Evolutionary conservation across 2,329 filamentous ascomycete genomes (phyloP).

Genomic region (Uncinocarpus reesii): DNA sequence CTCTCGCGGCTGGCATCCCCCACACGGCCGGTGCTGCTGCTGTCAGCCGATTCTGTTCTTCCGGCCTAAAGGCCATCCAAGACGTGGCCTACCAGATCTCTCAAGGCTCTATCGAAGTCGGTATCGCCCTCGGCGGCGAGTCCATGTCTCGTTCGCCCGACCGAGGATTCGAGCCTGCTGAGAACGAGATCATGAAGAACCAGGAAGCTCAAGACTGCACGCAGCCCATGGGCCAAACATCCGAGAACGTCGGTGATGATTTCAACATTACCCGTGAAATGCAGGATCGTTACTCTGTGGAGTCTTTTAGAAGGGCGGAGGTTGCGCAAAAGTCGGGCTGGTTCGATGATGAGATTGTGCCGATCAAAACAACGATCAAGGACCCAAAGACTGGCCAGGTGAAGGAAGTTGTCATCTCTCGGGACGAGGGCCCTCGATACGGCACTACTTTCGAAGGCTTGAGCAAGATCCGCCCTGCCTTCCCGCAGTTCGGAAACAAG

Average conservation of each 20-base stretch:
- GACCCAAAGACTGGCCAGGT: constrained; percentile 69
- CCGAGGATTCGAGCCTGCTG: constrained; percentile 59
- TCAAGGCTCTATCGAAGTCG: constrained; percentile 70
- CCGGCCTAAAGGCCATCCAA: constrained; percentile 86
- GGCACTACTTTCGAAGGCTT: constrained; percentile 79
- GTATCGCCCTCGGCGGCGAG: constrained; percentile 80
- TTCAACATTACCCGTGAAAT: constrained; percentile 70
- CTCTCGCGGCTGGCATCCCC: constrained; percentile 84
- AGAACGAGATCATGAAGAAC: constrained; percentile 54
- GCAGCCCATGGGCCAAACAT: constrained; percentile 96
- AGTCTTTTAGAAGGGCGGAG: constrained; percentile 82
- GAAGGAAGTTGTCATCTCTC: constrained; percentile 66
- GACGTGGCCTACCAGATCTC: constrained; percentile 85
- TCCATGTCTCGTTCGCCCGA: constrained; percentile 71
- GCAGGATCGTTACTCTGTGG: constrained; percentile 78
- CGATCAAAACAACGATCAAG: constrained; percentile 72
- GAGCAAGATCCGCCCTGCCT: constrained; percentile 76
- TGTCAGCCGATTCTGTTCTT: constrained; percentile 95
- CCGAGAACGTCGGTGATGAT: constrained; percentile 86
- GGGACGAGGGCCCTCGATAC: constrained; percentile 81
- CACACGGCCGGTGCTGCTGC: constrained; percentile 74
- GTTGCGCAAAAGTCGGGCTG: constrained; percentile 78
- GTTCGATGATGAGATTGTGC: constrained; percentile 90
- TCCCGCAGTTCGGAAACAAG: constrained; percentile 75
- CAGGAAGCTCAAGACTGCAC: constrained; percentile 77